Conservation (phyloP, 805 yeast species). For the Isabelozyma pseudorhagii region DNA sequence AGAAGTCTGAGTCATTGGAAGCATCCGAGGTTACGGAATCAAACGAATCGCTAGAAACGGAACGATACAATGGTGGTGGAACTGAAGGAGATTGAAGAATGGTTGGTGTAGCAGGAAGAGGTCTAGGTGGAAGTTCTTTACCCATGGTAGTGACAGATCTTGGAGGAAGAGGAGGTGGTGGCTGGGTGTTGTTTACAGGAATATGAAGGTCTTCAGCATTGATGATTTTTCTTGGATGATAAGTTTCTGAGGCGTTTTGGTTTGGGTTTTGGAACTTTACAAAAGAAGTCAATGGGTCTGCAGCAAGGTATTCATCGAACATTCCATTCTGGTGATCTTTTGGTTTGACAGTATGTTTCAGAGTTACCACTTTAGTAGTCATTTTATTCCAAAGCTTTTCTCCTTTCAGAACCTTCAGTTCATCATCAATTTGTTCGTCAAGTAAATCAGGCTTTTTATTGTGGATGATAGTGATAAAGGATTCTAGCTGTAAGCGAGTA, state of each 20-base stretch:
- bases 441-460: conserved; percentile 35
- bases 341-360: conserved; percentile 21
- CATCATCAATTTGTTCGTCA: conserved; percentile 33
- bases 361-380: conserved; percentile 15
- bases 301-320: conserved; percentile 24
- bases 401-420: conserved; percentile 19
- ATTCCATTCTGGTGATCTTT: conserved; percentile 28
- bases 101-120: neutral
- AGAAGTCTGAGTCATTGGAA: conserved; percentile 5
- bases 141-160: conserved; percentile 16
- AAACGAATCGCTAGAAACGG: conserved; percentile 7
- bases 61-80: neutral
- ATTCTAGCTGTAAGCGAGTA: conserved; percentile 35
- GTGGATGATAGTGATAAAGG: conserved; percentile 25
- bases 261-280: conserved; percentile 21
- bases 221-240: conserved; percentile 21
- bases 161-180: conserved; percentile 33
- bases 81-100: conserved; percentile 1
- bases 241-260: conserved; percentile 22
- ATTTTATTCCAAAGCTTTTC: conserved; percentile 28
- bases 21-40: conserved; percentile 5
- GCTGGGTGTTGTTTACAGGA: conserved; percentile 5
- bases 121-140: neutral
- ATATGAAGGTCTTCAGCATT: conserved; percentile 9
- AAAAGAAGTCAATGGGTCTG: conserved; percentile 31